Conservation (phyloP, 345 rosid species). For the Arabidopsis arenosa region DNA sequence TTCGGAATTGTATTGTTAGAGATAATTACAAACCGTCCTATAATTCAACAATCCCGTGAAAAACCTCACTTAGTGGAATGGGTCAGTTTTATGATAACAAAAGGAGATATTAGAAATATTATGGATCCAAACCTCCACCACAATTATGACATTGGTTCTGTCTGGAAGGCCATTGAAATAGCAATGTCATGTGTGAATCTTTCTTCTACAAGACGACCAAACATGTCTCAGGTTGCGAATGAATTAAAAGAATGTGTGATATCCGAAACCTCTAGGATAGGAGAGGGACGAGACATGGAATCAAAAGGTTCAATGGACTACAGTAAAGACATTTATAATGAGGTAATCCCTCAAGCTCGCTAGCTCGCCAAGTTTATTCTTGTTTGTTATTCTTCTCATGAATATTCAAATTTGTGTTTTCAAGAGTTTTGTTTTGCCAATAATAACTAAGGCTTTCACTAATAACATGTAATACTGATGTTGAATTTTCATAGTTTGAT, state of each 20-base stretch:
- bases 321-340: background rate
- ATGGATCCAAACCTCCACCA: constrained; percentile 37
- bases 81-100: constrained; percentile 25
- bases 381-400: background rate
- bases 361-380: background rate
- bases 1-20: constrained; percentile 53
- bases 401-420: no score
- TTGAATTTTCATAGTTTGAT: no score
- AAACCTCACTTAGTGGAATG: constrained; percentile 38
- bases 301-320: constrained; percentile 3
- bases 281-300: constrained; percentile 9
- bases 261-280: constrained; percentile 21
- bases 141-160: constrained; percentile 32
- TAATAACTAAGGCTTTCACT: no score
- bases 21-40: constrained; percentile 49
- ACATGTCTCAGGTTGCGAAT: constrained; percentile 38
- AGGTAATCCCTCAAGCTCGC: constrained; percentile 33
- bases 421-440: no score
- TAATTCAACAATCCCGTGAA: constrained; percentile 20
- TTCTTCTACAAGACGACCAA: constrained; percentile 42
- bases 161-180: constrained; percentile 40
- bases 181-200: constrained; percentile 38
- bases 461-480: no score
- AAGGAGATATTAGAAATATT: constrained; percentile 29
- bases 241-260: constrained; percentile 38